These are phyloP conservation scores for Verbena officinalis DNA, from an alignment of 257 asterid genomes.

Conservation along the genomic window DNA sequence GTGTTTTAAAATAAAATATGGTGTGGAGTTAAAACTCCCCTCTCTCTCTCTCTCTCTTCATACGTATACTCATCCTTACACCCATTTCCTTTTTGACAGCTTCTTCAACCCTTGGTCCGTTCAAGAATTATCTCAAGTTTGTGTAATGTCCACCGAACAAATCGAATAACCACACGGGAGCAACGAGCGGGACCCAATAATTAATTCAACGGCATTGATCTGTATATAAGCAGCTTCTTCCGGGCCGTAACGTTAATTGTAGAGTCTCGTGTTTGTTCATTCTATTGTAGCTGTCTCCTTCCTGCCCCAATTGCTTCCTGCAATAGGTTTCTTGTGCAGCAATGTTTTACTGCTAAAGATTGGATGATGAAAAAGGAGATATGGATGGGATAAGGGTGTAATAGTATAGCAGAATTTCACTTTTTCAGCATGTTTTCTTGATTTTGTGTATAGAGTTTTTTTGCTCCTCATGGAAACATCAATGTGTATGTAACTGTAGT, in stretches of 20 bases:
- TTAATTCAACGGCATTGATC: conserved; percentile 38
- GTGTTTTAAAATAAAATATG: not conserved
- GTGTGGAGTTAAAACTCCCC: not conserved
- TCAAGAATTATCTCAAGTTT: conserved; percentile 21
- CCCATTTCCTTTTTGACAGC: conserved; percentile 13
- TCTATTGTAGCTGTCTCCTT: conserved; percentile 24
- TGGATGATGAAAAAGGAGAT: conserved; percentile 16
- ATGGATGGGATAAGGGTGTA: conserved; percentile 28
- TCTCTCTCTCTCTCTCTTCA: not conserved
- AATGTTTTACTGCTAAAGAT: conserved; percentile 34
- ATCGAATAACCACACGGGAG: conserved; percentile 30
- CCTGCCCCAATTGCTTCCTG: conserved; percentile 20
- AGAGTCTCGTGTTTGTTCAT: conserved; percentile 42
- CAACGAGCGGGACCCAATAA: conserved; percentile 23
- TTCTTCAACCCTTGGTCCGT: conserved; percentile 27
- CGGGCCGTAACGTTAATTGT: conserved; percentile 38
- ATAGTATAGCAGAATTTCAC: conserved; percentile 4
- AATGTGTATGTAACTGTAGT: not conserved
- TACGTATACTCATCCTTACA: not conserved
- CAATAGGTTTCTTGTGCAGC: conserved; percentile 38
- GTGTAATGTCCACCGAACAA: conserved; percentile 19
- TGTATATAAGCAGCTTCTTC: conserved; percentile 47
- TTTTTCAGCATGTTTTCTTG: conserved; percentile 13
- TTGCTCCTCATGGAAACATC: not conserved
- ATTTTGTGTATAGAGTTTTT: conserved; percentile 25